Evolutionary conservation across 148 eudicot genomes (phyloP).

Genomic region (Rhododendron mucronatum): DNA sequence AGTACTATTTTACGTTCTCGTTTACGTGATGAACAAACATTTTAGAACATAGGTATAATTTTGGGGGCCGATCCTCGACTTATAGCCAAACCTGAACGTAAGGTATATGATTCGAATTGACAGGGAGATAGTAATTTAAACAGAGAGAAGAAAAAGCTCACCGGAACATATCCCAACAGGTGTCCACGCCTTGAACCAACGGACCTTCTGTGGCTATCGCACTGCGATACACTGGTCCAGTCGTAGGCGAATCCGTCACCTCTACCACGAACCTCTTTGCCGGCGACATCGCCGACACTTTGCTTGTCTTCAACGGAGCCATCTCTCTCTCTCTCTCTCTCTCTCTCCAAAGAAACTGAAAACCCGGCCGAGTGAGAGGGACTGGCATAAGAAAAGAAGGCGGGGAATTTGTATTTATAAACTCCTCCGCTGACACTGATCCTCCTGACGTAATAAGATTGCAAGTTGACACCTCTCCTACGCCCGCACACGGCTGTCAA

Average conservation of each 20-base stretch:
- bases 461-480: too few species aligned
- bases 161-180: constrained; percentile 95
- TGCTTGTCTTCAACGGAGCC: constrained; percentile 4
- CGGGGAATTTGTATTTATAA: not conserved
- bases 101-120: not conserved
- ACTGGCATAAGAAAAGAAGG: not conserved
- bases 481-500: too few species aligned
- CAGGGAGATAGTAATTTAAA: too few species aligned
- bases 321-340: not conserved
- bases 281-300: constrained; percentile 32
- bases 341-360: not conserved
- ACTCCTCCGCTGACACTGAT: not conserved
- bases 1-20: too few species aligned
- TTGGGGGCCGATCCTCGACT: too few species aligned
- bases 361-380: not conserved
- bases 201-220: constrained; percentile 67
- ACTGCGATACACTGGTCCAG: constrained; percentile 77
- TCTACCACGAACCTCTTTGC: constrained; percentile 44
- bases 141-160: constrained; percentile 10
- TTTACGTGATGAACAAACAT: too few species aligned
- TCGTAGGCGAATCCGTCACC: constrained; percentile 59
- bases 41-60: too few species aligned
- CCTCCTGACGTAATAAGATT: not conserved
- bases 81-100: too few species aligned
- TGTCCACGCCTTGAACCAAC: constrained; percentile 52